phyloP scores from a whole-genome alignment of 2,329 filamentous ascomycete species.

The Paraphaeosphaeria sporulosa region DNA sequence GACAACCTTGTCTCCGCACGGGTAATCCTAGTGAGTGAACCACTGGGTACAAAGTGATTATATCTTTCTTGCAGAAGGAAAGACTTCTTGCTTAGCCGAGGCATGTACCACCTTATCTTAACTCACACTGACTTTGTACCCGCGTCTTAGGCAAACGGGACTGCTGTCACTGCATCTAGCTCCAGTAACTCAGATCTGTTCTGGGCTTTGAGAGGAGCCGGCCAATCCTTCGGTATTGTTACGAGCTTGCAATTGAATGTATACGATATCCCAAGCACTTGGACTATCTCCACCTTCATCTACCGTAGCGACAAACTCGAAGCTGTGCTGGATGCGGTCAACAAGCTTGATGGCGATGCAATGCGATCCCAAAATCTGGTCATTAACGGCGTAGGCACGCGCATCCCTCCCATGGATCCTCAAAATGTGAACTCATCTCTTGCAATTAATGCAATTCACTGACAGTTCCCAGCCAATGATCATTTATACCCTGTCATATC shows the following conservation, averaged over 20 bases:
- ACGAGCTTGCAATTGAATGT: conserved; percentile 21
- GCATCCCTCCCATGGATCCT: conserved; percentile 23
- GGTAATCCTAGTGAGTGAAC: conserved; percentile 33
- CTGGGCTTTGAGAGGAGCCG: conserved; percentile 50
- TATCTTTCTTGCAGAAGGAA: too few relatives aligned
- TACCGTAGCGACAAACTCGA: conserved; percentile 16
- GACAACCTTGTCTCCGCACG: conserved; percentile 27
- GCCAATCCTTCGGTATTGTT: conserved; percentile 50
- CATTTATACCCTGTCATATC: conserved; percentile 26
- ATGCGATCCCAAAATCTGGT: conserved; percentile 20
- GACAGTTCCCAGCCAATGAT: conserved; percentile 19
- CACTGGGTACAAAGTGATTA: not conserved
- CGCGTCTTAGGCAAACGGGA: not conserved
- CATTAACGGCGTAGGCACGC: conserved; percentile 19
- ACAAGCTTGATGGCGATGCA: conserved; percentile 15
- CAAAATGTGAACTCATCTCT: conserved; percentile 21
- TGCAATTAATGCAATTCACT: not conserved
- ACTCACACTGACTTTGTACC: not conserved
- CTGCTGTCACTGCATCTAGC: conserved; percentile 5
- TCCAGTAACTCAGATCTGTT: conserved; percentile 37
- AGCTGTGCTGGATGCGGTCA: conserved; percentile 14
- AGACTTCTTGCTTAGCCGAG: not conserved
- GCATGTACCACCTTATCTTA: not conserved
- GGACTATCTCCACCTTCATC: conserved; percentile 17
- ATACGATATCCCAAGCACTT: conserved; percentile 16